A percentile compares a stretch with the other conserved stretches of the same genome.
These are phyloP conservation scores for Capsella rubella DNA, from an alignment of 441 rosid species.

Conservation along the genomic window DNA sequence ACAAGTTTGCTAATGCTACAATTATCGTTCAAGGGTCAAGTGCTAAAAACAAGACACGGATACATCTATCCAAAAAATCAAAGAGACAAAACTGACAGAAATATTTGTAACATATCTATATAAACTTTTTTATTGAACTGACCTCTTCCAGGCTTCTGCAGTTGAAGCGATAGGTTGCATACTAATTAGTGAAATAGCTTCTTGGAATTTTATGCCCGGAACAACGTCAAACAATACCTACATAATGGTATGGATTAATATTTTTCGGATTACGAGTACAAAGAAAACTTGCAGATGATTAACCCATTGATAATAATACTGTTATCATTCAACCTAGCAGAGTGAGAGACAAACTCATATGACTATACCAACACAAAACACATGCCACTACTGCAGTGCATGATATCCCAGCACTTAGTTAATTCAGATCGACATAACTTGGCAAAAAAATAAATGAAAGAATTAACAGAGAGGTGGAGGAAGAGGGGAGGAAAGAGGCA, in stretches of 20 bases:
- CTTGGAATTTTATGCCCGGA: conserved; percentile 85
- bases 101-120: conserved; percentile 19
- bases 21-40: background rate
- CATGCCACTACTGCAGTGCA: conserved; percentile 25
- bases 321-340: conserved; percentile 7
- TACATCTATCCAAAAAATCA: conserved; percentile 17
- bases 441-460: conserved; percentile 3
- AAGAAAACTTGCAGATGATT: conserved; percentile 15
- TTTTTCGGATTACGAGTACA: conserved; percentile 9
- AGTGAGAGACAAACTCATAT: conserved; percentile 9
- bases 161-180: conserved; percentile 95
- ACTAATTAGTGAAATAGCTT: conserved; percentile 90
- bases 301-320: conserved; percentile 14
- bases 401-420: conserved; percentile 14
- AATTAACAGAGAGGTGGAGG: conserved; percentile 7
- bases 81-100: conserved; percentile 13
- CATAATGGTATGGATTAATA: conserved; percentile 41
- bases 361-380: conserved; percentile 23
- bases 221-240: conserved; percentile 97
- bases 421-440: conserved; percentile 7
- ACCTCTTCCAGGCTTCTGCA: conserved; percentile 86
- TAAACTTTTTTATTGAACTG: conserved; percentile 14
- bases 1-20: conserved; percentile 21
- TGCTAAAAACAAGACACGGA: conserved; percentile 25
- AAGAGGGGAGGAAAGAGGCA: conserved; percentile 12